Conservation (phyloP, 768 basidiomycete genomes). For the Mycena leptocephala region DNA sequence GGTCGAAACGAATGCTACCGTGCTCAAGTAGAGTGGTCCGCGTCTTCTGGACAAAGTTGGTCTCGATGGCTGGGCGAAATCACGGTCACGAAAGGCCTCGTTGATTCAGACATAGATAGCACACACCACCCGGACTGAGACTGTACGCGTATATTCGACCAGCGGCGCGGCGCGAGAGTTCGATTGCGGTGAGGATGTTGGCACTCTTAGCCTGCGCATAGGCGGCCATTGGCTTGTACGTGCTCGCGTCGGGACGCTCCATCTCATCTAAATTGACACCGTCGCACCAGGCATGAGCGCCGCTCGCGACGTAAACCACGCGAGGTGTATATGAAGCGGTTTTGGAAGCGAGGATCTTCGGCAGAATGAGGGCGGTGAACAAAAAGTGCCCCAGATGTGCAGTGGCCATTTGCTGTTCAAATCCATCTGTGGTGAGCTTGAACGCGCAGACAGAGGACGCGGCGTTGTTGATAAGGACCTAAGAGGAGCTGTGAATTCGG, state of each 20-base stretch:
- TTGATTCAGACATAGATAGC: not conserved
- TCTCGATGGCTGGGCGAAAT: conserved; percentile 9
- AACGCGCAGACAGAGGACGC: conserved; percentile 9
- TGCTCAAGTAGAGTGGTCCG: not conserved
- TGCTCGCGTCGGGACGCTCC: conserved; percentile 18
- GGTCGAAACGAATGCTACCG: conserved; percentile 4
- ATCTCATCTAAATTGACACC: conserved; percentile 19
- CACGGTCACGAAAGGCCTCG: not conserved
- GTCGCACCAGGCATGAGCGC: conserved; percentile 20
- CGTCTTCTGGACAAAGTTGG: conserved; percentile 27
- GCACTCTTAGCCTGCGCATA: conserved; percentile 30
- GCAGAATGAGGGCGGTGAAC: conserved; percentile 29
- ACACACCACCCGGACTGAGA: conserved; percentile 27
- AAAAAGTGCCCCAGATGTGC: conserved; percentile 33
- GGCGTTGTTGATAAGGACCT: conserved; percentile 36
- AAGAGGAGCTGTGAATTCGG: not conserved
- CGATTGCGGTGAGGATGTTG: conserved; percentile 24
- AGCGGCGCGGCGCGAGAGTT: conserved; percentile 22
- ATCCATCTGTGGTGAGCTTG: conserved; percentile 17
- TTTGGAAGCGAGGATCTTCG: conserved; percentile 8
- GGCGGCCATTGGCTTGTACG: conserved; percentile 8
- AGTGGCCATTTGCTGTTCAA: conserved; percentile 26
- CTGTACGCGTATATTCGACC: conserved; percentile 24
- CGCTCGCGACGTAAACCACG: conserved; percentile 28
- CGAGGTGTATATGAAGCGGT: conserved; percentile 13